phyloP scores from a whole-genome alignment of 139 green algal species.

The Pycnococcus provasolii region DNA sequence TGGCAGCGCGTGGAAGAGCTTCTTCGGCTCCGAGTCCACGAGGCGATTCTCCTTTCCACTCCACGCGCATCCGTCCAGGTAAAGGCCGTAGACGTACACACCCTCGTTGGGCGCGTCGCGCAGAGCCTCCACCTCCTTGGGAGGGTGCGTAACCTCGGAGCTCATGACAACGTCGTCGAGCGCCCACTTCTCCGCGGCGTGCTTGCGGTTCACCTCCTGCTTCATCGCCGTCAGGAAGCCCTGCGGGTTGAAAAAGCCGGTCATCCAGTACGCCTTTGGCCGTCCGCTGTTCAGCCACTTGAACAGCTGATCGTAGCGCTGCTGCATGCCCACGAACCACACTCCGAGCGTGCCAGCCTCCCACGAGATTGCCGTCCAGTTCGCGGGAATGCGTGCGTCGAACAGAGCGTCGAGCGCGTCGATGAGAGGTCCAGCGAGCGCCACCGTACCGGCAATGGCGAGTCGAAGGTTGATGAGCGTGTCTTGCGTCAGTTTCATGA shows the following conservation, averaged over 20 bases:
- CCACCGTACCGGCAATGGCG: conserved; percentile 78
- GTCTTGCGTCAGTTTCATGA: conserved; percentile 42
- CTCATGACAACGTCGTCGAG: conserved; percentile 87
- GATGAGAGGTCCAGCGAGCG: conserved; percentile 61
- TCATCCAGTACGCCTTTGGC: conserved; percentile 84
- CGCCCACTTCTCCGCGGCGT: conserved; percentile 82
- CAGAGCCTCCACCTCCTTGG: conserved; percentile 69
- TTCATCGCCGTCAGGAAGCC: conserved; percentile 41
- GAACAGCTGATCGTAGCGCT: conserved; percentile 78
- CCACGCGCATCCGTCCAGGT: conserved; percentile 88
- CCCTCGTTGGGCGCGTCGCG: conserved; percentile 69
- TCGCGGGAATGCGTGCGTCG: conserved; percentile 63
- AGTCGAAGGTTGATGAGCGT: conserved; percentile 75
- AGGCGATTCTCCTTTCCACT: conserved; percentile 63
- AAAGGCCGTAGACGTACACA: conserved; percentile 86
- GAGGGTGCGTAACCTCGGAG: conserved; percentile 69
- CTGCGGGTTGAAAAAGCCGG: conserved; percentile 90
- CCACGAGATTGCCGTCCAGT: conserved; percentile 72
- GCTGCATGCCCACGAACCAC: conserved; percentile 79
- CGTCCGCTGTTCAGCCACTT: conserved; percentile 78
- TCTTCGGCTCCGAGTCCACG: conserved; percentile 82
- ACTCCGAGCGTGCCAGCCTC: conserved; percentile 61
- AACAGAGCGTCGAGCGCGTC: conserved; percentile 74
- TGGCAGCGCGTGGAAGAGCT: conserved; percentile 73
- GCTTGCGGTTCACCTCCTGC: conserved; percentile 49